phyloP scores from a whole-genome alignment of 192 early-diverging fungal species.

The Globomyces pollinis-pini region DNA sequence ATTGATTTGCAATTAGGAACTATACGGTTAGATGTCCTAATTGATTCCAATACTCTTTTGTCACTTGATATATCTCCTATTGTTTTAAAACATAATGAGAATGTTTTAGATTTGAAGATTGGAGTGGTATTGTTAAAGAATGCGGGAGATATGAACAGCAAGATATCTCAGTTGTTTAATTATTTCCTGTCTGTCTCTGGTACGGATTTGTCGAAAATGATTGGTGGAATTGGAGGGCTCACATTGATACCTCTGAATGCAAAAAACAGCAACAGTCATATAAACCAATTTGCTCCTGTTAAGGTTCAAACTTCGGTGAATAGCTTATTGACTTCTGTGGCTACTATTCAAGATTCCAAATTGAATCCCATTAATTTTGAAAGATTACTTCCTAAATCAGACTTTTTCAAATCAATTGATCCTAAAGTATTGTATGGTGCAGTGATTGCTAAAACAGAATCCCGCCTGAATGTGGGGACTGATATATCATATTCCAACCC shows the following conservation, averaged over 20 bases:
- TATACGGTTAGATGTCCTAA: background rate
- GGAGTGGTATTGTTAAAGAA: no score
- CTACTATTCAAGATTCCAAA: background rate
- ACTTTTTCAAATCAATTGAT: background rate
- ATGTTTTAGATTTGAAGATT: no score
- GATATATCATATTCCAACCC: constrained; percentile 17
- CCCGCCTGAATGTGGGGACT: background rate
- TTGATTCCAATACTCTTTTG: no score
- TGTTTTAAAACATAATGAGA: no score
- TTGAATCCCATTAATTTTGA: background rate
- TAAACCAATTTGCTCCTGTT: background rate
- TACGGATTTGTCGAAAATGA: no score
- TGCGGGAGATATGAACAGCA: no score
- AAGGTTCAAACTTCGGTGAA: background rate
- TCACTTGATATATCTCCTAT: no score
- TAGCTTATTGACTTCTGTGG: background rate
- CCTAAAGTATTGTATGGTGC: background rate
- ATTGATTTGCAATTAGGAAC: background rate
- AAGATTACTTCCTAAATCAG: background rate
- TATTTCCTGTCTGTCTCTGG: no score
- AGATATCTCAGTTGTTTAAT: no score
- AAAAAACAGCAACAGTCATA: background rate
- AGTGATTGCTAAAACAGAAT: background rate
- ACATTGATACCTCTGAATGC: background rate
- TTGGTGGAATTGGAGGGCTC: background rate